Evolutionary conservation across 2,329 filamentous ascomycete species (phyloP), one percentile per base, ranked within the genome.

Genomic region (Byssochlamys sp.): DNA sequence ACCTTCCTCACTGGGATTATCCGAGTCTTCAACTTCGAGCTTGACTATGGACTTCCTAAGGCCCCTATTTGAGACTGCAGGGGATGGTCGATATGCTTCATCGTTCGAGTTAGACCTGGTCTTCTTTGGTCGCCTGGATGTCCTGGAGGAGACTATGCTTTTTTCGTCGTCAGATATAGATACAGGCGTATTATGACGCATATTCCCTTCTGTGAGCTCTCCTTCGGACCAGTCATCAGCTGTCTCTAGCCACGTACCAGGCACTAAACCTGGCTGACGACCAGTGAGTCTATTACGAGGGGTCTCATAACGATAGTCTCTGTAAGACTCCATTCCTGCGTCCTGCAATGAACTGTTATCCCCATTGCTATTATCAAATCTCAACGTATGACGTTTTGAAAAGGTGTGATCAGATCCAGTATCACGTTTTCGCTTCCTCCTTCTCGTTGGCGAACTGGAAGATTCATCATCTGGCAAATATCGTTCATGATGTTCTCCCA

Each of bases 1-100:
- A 28, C 63, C 63, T 27, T 63, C 58, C 5, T 63, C 62, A 39
- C 56, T 57, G 11, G 57, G 33, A 26, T 62, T 54, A 19, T 57
- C 55, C 28, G n/a, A 19, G 39, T 65, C 61, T 9, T 62, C 55
- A 10, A 61, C 55, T 24, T 63, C 59, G 5, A 52, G 45, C n/a
- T 25, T 29, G 54, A 61, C 48, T 52, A 59, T 59, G n/a, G 45
- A 12, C 7, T 52, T 55, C 10, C 39, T 49, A 33, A 59, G 49
- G 39, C 61, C 55, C 33, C 55, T 59, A 49, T 61, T 55, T 1
- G 62, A 53, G n/a, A 56, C 45, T 25, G 59, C 35, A 24, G 53
- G 55, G 11, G 59, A 56, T 10, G 60, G 59, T 19, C 24, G 57
- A 26, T 58, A 62, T 52, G 29, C 4, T 27, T 49, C 49, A 6